Base-by-base conservation (phyloP, 148 eudicot species). In the Simmondsia chinensis region DNA sequence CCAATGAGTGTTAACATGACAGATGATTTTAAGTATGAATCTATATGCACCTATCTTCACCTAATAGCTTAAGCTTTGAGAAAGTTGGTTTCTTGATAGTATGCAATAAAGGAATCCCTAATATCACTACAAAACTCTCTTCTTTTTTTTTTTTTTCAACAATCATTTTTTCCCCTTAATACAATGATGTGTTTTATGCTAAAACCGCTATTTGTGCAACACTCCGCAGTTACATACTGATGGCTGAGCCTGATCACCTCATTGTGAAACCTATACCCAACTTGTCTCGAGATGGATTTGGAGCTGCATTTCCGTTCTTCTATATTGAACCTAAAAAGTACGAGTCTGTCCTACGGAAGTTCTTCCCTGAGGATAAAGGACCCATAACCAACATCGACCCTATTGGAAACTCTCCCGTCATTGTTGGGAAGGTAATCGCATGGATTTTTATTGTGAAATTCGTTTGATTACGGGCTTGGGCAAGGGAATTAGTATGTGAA, bases 271-370 rank as follows among this genome's bases (percentile, higher is more conserved):
- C 99, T 44, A 93, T 93, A 52, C 99, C 99, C 15, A 93, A 93
- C 60, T 56, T 86, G 54, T 82, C 99, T 19, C 74, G 31, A 48
- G 84, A 79, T 57, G 89, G 87, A 14, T 72, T 70, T 33, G 94
- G 86, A 57, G 99, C 91, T 54, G 99, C 99, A 36, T 93, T 93
- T 66, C 99, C 94, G 42, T 93, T 93, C 80, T 93, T 93, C 62
- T 93, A 86, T 58, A 86, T 93, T 29, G 99, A 93, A 46, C 99
- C 99, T 39, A 86, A 73, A 64, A 86, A 86, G 67, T 80, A 77
- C 29, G 94, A 93, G 59, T 37, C 82, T 17, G 54, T 72, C 26
- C 83, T 86, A 11, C 70, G 87, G 33, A 93, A 80, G 79, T 82
- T 74, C 46, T 93, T 72, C 49, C 96, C 99, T 1, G 74, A 65